Conservation (phyloP, 805 yeast species). For the Kazachstania bromeliacearum region DNA sequence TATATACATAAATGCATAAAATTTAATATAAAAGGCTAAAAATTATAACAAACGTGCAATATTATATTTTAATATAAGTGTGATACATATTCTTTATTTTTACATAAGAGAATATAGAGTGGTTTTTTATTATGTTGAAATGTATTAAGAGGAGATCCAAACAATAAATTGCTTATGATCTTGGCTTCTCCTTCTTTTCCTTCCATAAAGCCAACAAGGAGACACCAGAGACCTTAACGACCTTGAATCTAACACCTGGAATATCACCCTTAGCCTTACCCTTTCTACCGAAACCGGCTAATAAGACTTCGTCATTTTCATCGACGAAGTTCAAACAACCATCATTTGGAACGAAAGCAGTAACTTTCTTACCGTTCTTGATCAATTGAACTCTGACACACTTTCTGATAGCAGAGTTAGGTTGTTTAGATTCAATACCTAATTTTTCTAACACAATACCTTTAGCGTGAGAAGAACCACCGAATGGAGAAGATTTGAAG, state of each 20-base stretch:
- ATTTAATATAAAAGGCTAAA: not conserved
- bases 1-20: constrained; percentile 1
- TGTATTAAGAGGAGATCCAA: no score
- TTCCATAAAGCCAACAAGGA: constrained; percentile 99
- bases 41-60: not conserved
- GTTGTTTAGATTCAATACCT: constrained; percentile 99
- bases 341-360: constrained; percentile 99
- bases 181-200: constrained; percentile 99
- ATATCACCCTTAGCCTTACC: constrained; percentile 99
- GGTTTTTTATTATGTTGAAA: no score
- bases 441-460: constrained; percentile 99
- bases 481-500: constrained; percentile 99
- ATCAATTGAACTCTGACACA: constrained; percentile 99
- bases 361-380: constrained; percentile 99
- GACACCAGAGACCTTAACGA: constrained; percentile 99
- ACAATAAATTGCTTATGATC: constrained; percentile 61
- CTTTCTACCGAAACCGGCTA: constrained; percentile 99
- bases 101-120: no score
- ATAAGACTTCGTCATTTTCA: constrained; percentile 98
- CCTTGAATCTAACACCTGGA: constrained; percentile 99
- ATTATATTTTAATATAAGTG: not conserved
- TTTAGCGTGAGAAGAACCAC: constrained; percentile 99
- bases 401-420: constrained; percentile 99
- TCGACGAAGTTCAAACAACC: constrained; percentile 99
- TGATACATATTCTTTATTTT: not conserved